A percentile compares a stretch with the other conserved stretches of the same genome.
These are phyloP conservation scores for Sporobolomyces phaffii DNA, from an alignment of 768 basidiomycete genomes.

Conservation along the genomic window DNA sequence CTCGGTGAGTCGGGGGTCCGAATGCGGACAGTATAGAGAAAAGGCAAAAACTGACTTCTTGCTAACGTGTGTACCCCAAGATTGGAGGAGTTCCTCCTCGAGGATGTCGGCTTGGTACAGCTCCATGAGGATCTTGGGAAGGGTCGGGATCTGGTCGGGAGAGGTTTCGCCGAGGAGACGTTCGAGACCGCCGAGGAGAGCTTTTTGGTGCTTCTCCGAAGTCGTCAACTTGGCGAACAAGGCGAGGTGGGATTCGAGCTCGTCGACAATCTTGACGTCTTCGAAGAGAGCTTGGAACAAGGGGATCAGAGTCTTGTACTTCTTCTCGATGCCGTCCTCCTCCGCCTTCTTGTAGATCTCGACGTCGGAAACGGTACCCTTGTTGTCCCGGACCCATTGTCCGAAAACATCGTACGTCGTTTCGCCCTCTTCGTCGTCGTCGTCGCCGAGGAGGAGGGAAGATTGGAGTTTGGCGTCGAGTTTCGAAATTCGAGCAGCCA, in stretches of 20 bases:
- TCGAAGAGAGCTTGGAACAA: constrained; percentile 80
- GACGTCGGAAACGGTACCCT: constrained; percentile 52
- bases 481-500: constrained; percentile 66
- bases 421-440: constrained; percentile 77
- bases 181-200: constrained; percentile 87
- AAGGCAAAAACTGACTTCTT: constrained; percentile 35
- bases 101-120: constrained; percentile 88
- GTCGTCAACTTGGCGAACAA: constrained; percentile 78
- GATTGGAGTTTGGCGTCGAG: constrained; percentile 55
- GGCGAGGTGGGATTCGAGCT: constrained; percentile 54
- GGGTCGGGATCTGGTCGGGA: constrained; percentile 59
- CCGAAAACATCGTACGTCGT: constrained; percentile 80
- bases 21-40: neutral
- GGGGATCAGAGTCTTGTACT: constrained; percentile 80
- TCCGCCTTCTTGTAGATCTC: constrained; percentile 82
- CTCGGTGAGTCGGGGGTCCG: too few relatives aligned
- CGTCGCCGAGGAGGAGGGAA: constrained; percentile 52
- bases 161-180: constrained; percentile 69
- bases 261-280: constrained; percentile 56
- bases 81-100: constrained; percentile 79
- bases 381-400: constrained; percentile 61
- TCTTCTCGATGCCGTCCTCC: constrained; percentile 86
- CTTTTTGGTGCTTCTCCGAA: constrained; percentile 91
- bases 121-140: constrained; percentile 64
- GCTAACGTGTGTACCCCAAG: constrained; percentile 45